A percentile compares a stretch with the other conserved stretches of the same genome.
Evolutionary conservation across 116 monocot species (phyloP).

Genomic region (Dioscorea cayenensis): DNA sequence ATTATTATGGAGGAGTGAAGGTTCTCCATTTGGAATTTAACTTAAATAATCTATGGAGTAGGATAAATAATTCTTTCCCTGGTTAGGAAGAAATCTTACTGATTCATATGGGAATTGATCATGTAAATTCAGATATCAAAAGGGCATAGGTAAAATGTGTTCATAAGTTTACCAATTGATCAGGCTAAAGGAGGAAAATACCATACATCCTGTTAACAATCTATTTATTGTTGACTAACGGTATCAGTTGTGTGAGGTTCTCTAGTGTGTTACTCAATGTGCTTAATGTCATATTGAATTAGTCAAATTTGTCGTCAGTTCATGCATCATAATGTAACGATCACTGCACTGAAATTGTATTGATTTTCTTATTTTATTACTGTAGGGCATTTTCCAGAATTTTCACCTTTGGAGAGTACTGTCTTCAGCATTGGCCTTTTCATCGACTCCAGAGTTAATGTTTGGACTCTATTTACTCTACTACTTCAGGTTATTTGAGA

Average conservation of each 20-base stretch:
- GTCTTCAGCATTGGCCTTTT: constrained; percentile 48
- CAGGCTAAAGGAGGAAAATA: background rate
- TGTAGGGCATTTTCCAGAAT: constrained; percentile 39
- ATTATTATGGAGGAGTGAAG: background rate
- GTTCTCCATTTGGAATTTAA: background rate
- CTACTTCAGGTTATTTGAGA: constrained; percentile 72
- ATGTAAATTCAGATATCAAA: too few species aligned
- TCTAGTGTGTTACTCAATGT: background rate
- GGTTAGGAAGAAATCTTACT: background rate
- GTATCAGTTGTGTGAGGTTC: too few species aligned
- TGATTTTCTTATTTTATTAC: background rate
- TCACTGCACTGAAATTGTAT: background rate
- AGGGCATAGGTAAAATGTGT: too few species aligned
- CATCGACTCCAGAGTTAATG: constrained; percentile 57
- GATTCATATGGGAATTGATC: too few species aligned
- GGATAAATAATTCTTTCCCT: background rate
- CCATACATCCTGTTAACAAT: background rate
- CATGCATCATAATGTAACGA: background rate
- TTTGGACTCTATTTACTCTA: constrained; percentile 61
- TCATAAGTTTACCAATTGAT: too few species aligned
- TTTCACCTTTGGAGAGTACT: constrained; percentile 35
- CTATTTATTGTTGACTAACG: background rate
- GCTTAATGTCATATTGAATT: background rate
- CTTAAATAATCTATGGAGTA: background rate
- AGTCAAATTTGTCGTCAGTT: background rate